Evolutionary conservation across 257 asterid species (phyloP), one percentile per base, ranked within the genome.

Genomic region (Ophiorrhiza pumila): DNA sequence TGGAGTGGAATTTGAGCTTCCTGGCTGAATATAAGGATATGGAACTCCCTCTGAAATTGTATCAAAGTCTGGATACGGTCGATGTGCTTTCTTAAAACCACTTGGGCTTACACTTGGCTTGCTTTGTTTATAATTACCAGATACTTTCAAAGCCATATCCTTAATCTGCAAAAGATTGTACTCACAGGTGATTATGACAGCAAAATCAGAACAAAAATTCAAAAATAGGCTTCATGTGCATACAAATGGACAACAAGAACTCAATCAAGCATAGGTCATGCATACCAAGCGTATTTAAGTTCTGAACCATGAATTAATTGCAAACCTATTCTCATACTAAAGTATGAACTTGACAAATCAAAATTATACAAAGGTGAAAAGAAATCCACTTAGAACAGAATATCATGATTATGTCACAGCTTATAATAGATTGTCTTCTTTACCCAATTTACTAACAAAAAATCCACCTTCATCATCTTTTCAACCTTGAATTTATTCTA

Each of bases 131-230:
- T 66, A 69, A 8, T 86, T 74, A 55, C 97, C 93, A 3, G 98
- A 89, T 8, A 90, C 96, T 76, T 91, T 94, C 81, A 91, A 79
- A n/a, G 92, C 96, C 80, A 92, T 90, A 77, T 91, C 98, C 87
- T 90, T 94, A 58, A 94, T 91, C 98, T 91, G 88, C 52, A 80
- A 41, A 60, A 50, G 22, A 71, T 66, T 14, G 35, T 14, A 60
- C 8, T 56, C 63, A 50, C 4, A 27, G 34, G 45, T 50, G 15
- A 61, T 13, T 1, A 74, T 10, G 47, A 41, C 22, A 56, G 2
- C 9, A 61, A 32, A 45, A 20, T 61, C 42, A 55, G 43, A 29
- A 70, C 4, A 56, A 52, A 1, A 20, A n/a, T n/a, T n/a, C n/a
- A n/a, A n/a, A n/a, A n/a, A 41, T 5, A 64, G 34, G 34, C 14